Evolutionary conservation across 768 basidiomycete genomes (phyloP), one percentile per base, ranked within the genome.

Genomic region (Agaricus subrufescens): DNA sequence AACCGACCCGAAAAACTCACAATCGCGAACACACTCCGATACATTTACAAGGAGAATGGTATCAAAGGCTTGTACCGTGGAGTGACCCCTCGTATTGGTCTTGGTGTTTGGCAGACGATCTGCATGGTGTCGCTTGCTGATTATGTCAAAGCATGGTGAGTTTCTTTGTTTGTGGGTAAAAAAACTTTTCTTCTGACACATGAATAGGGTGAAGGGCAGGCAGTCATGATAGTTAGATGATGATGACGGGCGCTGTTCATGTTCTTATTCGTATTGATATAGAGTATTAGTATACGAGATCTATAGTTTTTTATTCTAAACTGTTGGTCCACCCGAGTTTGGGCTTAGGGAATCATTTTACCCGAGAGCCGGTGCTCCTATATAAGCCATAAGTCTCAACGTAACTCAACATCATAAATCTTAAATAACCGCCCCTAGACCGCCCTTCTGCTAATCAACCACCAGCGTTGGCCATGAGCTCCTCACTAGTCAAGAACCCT

Each of bases 41-140:
- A 93, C 74, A 91, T 99, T 67, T 98, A 98, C 83, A 85, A 82
- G 68, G 92, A 94, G 73, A 98, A 96, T 69, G 97, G 97, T 52
- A 78, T 99, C 66, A 94, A 90, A 72, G 97, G 96, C 31, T 78
- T 99, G 31, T 99, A 99, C 79, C 87, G 97, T 48, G 97, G 97
- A 64, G 96, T 99, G 23, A 92, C 94, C 0, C 97, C 97, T 57
- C 91, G 97, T 57, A 92, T 99, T 65, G 97, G 85, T 60, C 84
- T 99, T 58, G 94, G 96, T 58, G 82, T 96, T 68, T 97, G 94
- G 94, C 94, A 97, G 73, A 97, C 94, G 6, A 80, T 98, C 62
- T 99, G 97, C 80, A 99, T 99, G 96, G 96, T 98, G 62, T 94
- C 92, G 23, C 88, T 98, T 61, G 94, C 95, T 19, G 95, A 98